These are phyloP conservation scores for Neurospora africana DNA, from an alignment of 495 filamentous ascomycete species.

Conservation along the genomic window DNA sequence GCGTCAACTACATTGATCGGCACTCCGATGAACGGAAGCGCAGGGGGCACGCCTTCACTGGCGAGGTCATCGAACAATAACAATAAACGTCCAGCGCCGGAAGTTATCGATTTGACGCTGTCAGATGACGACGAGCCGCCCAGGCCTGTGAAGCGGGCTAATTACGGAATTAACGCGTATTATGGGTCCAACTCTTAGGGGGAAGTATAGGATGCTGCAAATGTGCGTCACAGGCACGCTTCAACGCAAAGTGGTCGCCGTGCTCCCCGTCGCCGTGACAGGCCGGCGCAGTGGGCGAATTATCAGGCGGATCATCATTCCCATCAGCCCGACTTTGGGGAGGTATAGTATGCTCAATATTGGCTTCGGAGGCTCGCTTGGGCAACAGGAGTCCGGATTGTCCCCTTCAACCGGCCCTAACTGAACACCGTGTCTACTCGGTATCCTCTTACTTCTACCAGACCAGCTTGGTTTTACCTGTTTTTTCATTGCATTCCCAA, in stretches of 20 bases:
- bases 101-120: constrained; percentile 70
- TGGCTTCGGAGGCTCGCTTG: not conserved
- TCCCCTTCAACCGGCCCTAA: not conserved
- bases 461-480: not conserved
- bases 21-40: constrained; percentile 17
- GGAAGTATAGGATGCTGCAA: not conserved
- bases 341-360: not conserved
- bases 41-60: constrained; percentile 24
- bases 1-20: constrained; percentile 10
- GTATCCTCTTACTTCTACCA: not conserved
- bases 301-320: not conserved
- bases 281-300: not conserved
- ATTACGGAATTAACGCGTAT: constrained; percentile 6
- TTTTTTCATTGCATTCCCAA: not conserved
- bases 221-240: not conserved
- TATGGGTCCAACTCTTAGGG: not conserved
- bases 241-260: not conserved
- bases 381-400: not conserved
- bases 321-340: not conserved
- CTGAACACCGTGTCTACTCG: not conserved
- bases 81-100: constrained; percentile 51
- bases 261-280: not conserved
- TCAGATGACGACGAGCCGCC: constrained; percentile 61
- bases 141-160: constrained; percentile 46
- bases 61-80: constrained; percentile 28